Evolutionary conservation across 805 yeast genomes (phyloP).

Genomic region (Kurtzmaniella cleridarum): DNA sequence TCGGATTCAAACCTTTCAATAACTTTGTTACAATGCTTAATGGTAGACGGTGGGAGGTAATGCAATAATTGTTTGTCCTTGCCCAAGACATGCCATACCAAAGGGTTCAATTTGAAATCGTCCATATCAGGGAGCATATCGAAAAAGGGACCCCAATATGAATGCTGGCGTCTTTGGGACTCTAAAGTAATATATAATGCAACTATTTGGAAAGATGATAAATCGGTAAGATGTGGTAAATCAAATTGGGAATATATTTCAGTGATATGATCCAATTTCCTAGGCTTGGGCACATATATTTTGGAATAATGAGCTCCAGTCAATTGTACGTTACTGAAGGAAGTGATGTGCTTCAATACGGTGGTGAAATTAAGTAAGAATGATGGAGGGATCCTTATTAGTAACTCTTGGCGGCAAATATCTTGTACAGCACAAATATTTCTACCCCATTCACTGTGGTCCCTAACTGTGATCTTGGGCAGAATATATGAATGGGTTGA

Average conservation of each 20-base stretch:
- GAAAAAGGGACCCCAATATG: constrained; percentile 69
- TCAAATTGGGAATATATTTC: constrained; percentile 25
- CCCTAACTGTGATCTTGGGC: constrained; percentile 32
- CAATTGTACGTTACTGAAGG: constrained; percentile 35
- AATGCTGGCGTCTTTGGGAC: constrained; percentile 25
- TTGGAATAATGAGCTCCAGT: constrained; percentile 13
- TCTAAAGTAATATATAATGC: constrained; percentile 48
- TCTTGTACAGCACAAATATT: constrained; percentile 45
- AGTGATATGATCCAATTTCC: constrained; percentile 18
- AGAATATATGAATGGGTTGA: constrained; percentile 28
- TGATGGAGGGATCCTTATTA: constrained; percentile 54
- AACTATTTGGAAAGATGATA: constrained; percentile 59
- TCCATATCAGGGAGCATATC: constrained; percentile 52
- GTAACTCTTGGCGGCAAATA: constrained; percentile 36
- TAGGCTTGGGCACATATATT: constrained; percentile 19
- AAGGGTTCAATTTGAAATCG: constrained; percentile 56
- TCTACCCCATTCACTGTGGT: constrained; percentile 46
- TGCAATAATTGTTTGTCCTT: constrained; percentile 23
- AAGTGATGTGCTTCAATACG: constrained; percentile 35
- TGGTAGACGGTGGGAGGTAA: constrained; percentile 41
- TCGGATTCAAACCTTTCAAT: constrained; percentile 41
- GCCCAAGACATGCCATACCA: constrained; percentile 49
- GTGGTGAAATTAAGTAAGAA: constrained; percentile 57
- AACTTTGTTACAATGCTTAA: constrained; percentile 37
- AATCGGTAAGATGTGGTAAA: constrained; percentile 27